Conservation (phyloP, 2,329 filamentous ascomycete species). For the Coniochaeta sp. region DNA sequence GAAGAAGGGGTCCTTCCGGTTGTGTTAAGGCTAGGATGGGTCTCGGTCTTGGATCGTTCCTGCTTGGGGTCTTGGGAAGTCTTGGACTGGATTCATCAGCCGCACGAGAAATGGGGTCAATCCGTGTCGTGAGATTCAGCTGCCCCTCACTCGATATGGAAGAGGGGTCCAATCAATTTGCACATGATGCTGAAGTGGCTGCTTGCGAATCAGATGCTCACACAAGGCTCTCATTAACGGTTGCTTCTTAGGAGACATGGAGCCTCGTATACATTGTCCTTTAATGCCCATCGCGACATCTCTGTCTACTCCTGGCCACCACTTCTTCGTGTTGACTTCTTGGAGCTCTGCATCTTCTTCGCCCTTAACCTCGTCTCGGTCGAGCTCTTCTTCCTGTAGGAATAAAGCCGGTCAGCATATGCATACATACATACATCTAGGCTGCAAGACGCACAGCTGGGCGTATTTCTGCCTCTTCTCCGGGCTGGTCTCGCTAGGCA, state of each 20-base stretch:
- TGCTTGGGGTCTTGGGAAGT: background rate
- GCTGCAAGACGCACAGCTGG: conserved; percentile 13
- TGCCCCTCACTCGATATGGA: background rate
- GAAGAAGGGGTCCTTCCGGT: background rate
- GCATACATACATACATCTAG: background rate
- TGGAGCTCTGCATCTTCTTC: conserved; percentile 15
- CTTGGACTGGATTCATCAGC: background rate
- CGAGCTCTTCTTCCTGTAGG: conserved; percentile 14
- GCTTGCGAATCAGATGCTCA: too few species aligned
- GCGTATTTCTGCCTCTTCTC: conserved; percentile 17
- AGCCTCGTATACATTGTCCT: background rate
- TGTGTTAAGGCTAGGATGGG: background rate
- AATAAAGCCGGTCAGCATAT: background rate
- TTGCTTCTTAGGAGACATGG: background rate
- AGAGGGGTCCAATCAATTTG: conserved; percentile 1
- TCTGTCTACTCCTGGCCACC: background rate
- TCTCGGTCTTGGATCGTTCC: background rate
- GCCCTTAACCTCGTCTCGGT: conserved; percentile 13
- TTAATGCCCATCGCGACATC: too few species aligned
- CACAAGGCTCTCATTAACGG: background rate
- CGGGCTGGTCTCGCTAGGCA: conserved; percentile 15
- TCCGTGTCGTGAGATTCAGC: background rate
- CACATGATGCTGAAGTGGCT: too few species aligned
- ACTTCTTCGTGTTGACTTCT: conserved; percentile 11
- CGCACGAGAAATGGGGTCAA: background rate